These are phyloP conservation scores for Hypoxylon rickii DNA, from an alignment of 495 filamentous ascomycete genomes.

Conservation along the genomic window DNA sequence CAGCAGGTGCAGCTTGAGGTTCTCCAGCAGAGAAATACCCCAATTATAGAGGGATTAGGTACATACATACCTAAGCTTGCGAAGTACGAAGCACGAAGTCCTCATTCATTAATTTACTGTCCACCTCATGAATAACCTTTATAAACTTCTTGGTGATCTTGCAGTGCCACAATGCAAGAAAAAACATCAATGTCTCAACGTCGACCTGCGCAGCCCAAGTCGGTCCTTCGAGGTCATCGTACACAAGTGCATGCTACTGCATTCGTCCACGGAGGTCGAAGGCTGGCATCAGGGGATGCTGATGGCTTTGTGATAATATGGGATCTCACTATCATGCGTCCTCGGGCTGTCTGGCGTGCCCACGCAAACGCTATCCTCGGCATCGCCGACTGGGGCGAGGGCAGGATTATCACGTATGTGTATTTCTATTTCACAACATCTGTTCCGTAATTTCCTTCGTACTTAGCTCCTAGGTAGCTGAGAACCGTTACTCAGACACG, in stretches of 20 bases:
- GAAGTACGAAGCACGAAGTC: too few species aligned
- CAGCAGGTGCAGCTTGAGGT: too few species aligned
- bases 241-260: conserved; percentile 77
- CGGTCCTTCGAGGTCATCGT: conserved; percentile 86
- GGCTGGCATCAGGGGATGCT: conserved; percentile 84
- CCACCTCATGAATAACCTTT: too few species aligned
- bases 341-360: conserved; percentile 84
- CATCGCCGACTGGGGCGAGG: conserved; percentile 65
- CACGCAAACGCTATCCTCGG: conserved; percentile 81
- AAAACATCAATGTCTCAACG: conserved; percentile 32
- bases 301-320: conserved; percentile 89
- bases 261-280: conserved; percentile 73
- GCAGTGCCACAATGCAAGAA: background rate
- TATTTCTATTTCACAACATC: conserved; percentile 22
- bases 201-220: conserved; percentile 70
- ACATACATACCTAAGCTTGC: too few species aligned
- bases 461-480: conserved; percentile 12
- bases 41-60: too few species aligned
- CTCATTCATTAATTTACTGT: too few species aligned
- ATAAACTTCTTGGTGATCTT: too few species aligned
- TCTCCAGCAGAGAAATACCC: too few species aligned
- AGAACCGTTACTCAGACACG: conserved; percentile 65
- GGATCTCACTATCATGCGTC: conserved; percentile 80
- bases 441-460: background rate
- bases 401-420: conserved; percentile 76